A percentile compares a stretch with the other conserved stretches of the same genome.
phyloP scores from a whole-genome alignment of 2,329 filamentous ascomycete species.

The Venturia nashicola region DNA sequence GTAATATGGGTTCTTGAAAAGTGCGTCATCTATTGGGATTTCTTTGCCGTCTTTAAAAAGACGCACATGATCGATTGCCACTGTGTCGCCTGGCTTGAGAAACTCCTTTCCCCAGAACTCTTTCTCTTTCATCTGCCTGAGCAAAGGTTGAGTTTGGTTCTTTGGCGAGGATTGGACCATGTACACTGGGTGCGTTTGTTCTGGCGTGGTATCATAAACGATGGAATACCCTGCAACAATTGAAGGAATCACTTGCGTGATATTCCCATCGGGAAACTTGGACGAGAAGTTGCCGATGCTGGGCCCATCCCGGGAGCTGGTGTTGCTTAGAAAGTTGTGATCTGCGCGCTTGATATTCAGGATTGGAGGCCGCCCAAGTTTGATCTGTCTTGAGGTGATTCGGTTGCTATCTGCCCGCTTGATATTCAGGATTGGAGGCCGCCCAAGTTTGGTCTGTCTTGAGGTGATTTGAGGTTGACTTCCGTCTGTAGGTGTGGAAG shows the following conservation, averaged over 20 bases:
- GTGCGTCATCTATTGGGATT: slow-evolving; percentile 13
- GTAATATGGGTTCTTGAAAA: slow-evolving; percentile 15
- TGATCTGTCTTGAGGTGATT: slow-evolving; percentile 2
- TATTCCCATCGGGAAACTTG: neutral
- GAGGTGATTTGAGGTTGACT: slow-evolving; percentile 7
- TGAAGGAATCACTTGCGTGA: neutral
- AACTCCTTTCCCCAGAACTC: slow-evolving; percentile 10
- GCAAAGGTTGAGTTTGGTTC: slow-evolving; percentile 14
- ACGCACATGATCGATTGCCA: slow-evolving; percentile 14
- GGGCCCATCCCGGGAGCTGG: neutral
- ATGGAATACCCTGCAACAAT: slow-evolving; percentile 5
- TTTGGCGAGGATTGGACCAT: slow-evolving; percentile 15
- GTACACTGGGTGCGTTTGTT: slow-evolving; percentile 15
- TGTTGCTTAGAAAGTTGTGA: neutral
- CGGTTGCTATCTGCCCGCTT: neutral
- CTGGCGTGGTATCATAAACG: slow-evolving; percentile 14
- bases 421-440: neutral
- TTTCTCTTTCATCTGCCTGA: slow-evolving; percentile 10
- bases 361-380: neutral
- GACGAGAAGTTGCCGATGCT: neutral
- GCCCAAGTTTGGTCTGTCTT: neutral
- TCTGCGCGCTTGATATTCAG: neutral
- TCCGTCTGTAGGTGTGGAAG: neutral
- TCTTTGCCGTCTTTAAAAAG: slow-evolving; percentile 15
- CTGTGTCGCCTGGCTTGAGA: slow-evolving; percentile 16